Evolutionary conservation across 2,329 filamentous ascomycete genomes (phyloP), one percentile per base, ranked within the genome.

Genomic region (Cryoendolithus antarcticus): DNA sequence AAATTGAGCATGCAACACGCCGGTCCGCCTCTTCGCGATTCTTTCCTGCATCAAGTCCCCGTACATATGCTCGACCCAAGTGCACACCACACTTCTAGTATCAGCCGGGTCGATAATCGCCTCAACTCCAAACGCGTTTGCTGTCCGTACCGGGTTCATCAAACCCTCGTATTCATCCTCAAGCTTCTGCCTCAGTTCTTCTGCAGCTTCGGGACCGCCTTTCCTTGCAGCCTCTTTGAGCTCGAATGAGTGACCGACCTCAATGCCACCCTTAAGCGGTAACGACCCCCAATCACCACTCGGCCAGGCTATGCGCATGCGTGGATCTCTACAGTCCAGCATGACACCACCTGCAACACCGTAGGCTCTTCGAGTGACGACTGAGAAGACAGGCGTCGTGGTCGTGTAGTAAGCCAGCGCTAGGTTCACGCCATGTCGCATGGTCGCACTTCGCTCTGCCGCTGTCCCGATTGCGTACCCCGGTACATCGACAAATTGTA

Each of bases 261-360:
- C 75, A 28, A 80, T 78, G 0, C 76, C 76, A 2, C 75, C 77
- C 38, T 77, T 74, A 1, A 80, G 59, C 0, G 77, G 76, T 3
- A 80, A 52, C 9, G 69, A 74, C 0, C 75, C 75, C 73, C 74
- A 80, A 46, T 75, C 65, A 0, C 75, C 74, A 28, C 67, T 72
- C 0, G 76, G 77, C 76, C 77, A 80, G 4, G 74, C 74, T 9
- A 79, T 67, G 34, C 74, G 67, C 63, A 72, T 71, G 21, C 71
- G 62, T 0, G 76, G 75, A 39, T 79, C 72, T 10, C 77, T 66
- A 38, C 68, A 73, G 33, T 76, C 75, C 1, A 78, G 59, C 74
- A 80, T 80, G 10, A 80, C 61, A 0, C 74, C 75, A 0, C 76
- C 76, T 1, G 76, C 77, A 1, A 80, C 75, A 3, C 76, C 77